These are phyloP conservation scores for Thraustochytrium striatum DNA, from an alignment of 352 stramenopile species.

Conservation along the genomic window DNA sequence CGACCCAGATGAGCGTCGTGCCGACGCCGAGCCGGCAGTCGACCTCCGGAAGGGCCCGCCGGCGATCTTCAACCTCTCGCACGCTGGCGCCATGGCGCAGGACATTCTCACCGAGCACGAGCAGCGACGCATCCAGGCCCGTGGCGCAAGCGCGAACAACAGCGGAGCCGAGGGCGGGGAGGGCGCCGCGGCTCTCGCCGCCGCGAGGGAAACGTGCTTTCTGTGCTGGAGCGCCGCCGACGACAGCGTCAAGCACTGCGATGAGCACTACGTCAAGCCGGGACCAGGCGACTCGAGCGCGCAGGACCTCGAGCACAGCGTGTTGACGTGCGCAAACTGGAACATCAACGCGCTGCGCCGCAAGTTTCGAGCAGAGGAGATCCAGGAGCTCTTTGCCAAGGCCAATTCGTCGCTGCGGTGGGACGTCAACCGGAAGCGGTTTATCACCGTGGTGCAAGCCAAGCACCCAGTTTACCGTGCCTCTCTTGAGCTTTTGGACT, in stretches of 20 bases:
- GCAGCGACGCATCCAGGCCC: too few relatives aligned
- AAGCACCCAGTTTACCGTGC: constrained; percentile 83
- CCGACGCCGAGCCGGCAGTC: background rate
- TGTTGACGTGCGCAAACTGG: constrained; percentile 71
- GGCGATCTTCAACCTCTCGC: constrained; percentile 13
- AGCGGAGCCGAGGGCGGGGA: background rate
- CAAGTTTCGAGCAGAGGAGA: constrained; percentile 78
- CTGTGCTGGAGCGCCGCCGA: constrained; percentile 46
- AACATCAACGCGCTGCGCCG: constrained; percentile 70
- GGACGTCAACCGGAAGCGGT: constrained; percentile 74
- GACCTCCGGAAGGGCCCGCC: background rate
- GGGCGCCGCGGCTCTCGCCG: background rate
- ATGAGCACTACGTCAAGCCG: too few relatives aligned
- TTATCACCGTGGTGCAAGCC: constrained; percentile 78
- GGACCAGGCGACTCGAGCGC: too few relatives aligned
- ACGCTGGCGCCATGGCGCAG: background rate
- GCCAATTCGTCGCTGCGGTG: constrained; percentile 76
- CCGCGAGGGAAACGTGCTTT: constrained; percentile 43
- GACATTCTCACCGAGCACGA: constrained; percentile 7
- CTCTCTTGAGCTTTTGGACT: constrained; percentile 59
- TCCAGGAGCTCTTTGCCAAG: constrained; percentile 85
- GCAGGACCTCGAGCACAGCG: constrained; percentile 64
- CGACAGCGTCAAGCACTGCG: constrained; percentile 42
- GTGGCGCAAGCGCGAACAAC: background rate
- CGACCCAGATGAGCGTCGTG: background rate